phyloP scores from a whole-genome alignment of 139 green algal species.

The Astrephomene gubernaculifera region DNA sequence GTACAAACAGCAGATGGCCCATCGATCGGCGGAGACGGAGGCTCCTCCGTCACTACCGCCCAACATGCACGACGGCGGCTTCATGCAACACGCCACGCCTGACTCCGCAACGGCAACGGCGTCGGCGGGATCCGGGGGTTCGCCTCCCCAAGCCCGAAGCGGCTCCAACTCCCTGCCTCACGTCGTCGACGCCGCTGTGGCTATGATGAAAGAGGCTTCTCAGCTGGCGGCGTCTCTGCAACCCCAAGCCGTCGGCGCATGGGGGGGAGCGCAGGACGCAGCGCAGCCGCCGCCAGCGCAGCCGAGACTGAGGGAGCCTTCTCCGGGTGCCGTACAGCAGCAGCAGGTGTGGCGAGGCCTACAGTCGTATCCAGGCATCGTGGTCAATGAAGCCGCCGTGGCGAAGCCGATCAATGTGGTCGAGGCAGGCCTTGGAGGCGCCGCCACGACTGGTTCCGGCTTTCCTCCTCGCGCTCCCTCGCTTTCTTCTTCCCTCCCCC shows the following conservation, averaged over 20 bases:
- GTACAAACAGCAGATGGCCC: slow-evolving; percentile 1
- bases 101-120: neutral
- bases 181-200: neutral
- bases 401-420: no score
- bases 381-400: neutral
- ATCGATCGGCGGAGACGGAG: neutral
- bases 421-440: no score
- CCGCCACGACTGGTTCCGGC: no score
- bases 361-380: neutral
- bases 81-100: no score
- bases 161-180: neutral
- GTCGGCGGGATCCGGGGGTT: neutral
- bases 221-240: slow-evolving; percentile 15
- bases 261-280: neutral
- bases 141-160: no score
- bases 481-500: no score
- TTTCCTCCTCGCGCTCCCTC: no score
- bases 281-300: neutral
- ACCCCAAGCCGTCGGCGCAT: neutral
- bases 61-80: no score
- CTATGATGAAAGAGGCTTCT: slow-evolving; percentile 6
- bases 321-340: neutral
- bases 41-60: neutral
- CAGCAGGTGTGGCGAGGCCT: neutral
- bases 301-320: neutral